Conservation (phyloP, 2,329 filamentous ascomycete species). For the Trichophaea hybrida region DNA sequence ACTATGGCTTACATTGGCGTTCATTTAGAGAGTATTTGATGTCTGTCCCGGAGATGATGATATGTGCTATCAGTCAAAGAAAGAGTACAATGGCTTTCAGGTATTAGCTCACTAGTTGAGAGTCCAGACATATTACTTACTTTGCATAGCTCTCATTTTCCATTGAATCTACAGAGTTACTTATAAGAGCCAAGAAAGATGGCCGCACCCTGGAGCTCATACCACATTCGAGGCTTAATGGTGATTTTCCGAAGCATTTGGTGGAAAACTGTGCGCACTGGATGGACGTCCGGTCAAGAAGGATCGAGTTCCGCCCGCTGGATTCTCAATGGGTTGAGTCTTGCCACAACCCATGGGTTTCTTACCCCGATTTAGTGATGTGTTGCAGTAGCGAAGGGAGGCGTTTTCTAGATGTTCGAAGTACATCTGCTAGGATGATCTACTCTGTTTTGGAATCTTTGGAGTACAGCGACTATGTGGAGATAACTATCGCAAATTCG, state of each 20-base stretch:
- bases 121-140: conserved; percentile 20
- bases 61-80: conserved; percentile 31
- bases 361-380: not conserved
- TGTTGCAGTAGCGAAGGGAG: not conserved
- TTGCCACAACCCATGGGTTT: not conserved
- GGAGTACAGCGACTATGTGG: conserved; percentile 30
- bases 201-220: conserved; percentile 28
- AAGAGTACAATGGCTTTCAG: conserved; percentile 25
- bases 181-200: not conserved
- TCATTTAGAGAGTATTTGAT: conserved; percentile 26
- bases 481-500: conserved; percentile 27
- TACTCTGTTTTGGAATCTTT: conserved; percentile 30
- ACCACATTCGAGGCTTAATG: conserved; percentile 26
- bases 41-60: conserved; percentile 31
- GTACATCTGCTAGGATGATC: conserved; percentile 30
- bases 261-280: conserved; percentile 36
- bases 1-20: not conserved
- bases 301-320: not conserved
- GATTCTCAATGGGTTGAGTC: not conserved
- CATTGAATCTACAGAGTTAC: not conserved
- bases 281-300: conserved; percentile 30
- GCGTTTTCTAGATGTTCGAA: conserved; percentile 29
- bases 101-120: conserved; percentile 16
- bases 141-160: not conserved
- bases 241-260: conserved; percentile 30